phyloP scores from a whole-genome alignment of 2,329 filamentous ascomycete genomes.

The Penicillium sp. region DNA sequence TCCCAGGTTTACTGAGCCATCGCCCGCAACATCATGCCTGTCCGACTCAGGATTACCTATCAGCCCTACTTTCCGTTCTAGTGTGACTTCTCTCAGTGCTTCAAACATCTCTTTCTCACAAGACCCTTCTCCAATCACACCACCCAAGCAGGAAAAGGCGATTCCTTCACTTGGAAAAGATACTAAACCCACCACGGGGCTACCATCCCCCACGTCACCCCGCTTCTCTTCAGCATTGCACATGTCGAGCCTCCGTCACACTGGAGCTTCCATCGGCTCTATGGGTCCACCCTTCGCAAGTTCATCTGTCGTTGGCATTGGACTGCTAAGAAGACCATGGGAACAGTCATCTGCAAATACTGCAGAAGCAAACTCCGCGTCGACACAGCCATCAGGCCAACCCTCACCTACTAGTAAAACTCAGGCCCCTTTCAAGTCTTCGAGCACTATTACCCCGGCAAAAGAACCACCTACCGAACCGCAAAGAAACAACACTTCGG shows the following conservation, averaged over 20 bases:
- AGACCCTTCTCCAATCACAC: not conserved
- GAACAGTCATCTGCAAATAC: not conserved
- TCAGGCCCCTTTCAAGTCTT: not conserved
- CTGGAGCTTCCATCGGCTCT: not conserved
- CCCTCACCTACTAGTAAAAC: not conserved
- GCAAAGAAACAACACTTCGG: not conserved
- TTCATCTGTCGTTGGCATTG: slow-evolving; percentile 3
- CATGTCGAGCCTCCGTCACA: not conserved
- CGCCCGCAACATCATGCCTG: slow-evolving; percentile 8
- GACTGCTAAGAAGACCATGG: slow-evolving; percentile 1
- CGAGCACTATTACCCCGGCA: not conserved
- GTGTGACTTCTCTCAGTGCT: not conserved
- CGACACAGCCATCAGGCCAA: not conserved
- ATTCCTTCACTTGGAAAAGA: not conserved
- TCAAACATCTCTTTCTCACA: not conserved
- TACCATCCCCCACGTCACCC: not conserved
- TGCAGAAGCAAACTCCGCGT: not conserved
- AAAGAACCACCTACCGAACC: not conserved
- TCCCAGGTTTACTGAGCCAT: not conserved
- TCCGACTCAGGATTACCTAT: slow-evolving; percentile 16
- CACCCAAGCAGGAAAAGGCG: not conserved
- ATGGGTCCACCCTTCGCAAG: not conserved
- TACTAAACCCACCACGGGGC: not conserved
- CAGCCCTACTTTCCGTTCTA: slow-evolving; percentile 6
- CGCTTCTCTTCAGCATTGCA: slow-evolving; percentile 1